Evolutionary conservation across 768 basidiomycete genomes (phyloP), one percentile per base, ranked within the genome.

Genomic region (Tulasnella sp.): DNA sequence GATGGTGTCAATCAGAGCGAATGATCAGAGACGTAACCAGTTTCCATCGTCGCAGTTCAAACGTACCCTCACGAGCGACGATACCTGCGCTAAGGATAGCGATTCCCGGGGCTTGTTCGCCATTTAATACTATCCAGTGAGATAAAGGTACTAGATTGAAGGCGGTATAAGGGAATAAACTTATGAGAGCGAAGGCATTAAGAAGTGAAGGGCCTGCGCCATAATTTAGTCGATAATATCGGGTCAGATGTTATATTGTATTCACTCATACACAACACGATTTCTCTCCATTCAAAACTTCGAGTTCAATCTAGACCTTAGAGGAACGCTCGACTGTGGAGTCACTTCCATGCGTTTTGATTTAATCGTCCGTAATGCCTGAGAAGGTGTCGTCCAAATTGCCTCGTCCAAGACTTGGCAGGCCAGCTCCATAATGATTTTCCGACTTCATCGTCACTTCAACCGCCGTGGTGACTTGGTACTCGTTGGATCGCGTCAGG

Each of bases 11-110:
- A 38, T 38, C 5, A 15, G 34, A 38, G 34, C 7, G 15, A 38
- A 7, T 15, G n/a, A n/a, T n/a, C n/a, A n/a, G n/a, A n/a, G n/a
- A n/a, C n/a, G n/a, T n/a, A n/a, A n/a, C n/a, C n/a, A n/a, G n/a
- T n/a, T n/a, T n/a, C n/a, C n/a, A n/a, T n/a, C n/a, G n/a, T n/a
- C n/a, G n/a, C n/a, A n/a, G n/a, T n/a, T n/a, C n/a, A n/a, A n/a
- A n/a, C n/a, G n/a, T n/a, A 84, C 86, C 85, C 76, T 84, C 81
- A 65, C 76, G 82, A 55, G 84, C 85, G 64, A 88, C 88, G 60
- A 90, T 77, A 21, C 90, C 88, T 51, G 86, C 82, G 61, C 88
- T 88, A 45, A 92, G 79, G 66, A 93, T 79, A 26, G 89, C 90
- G 58, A 87, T 72, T 27, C 83, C 82, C 55, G 63, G 61, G 70